phyloP scores from a whole-genome alignment of 192 early-diverging fungal species.

The Geranomyces michiganensis region DNA sequence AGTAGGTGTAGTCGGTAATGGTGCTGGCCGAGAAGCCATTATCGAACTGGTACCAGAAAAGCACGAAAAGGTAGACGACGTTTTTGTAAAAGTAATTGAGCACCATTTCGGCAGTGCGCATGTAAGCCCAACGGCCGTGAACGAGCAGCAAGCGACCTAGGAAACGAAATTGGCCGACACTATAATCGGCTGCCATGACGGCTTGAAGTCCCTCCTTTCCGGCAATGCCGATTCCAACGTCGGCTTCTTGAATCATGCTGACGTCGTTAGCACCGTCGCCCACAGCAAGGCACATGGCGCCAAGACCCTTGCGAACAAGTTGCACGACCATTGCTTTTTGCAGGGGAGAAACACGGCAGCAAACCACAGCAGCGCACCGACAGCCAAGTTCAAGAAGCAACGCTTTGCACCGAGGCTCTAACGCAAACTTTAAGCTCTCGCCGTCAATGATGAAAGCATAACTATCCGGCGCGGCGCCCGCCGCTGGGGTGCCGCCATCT shows the following conservation, averaged over 20 bases:
- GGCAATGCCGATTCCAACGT: conserved; percentile 65
- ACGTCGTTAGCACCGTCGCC: conserved; percentile 69
- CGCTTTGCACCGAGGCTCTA: conserved; percentile 64
- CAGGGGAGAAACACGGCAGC: conserved; percentile 89
- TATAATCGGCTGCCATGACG: conserved; percentile 92
- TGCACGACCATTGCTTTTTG: conserved; percentile 96
- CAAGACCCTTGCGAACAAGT: conserved; percentile 80
- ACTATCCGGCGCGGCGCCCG: neutral
- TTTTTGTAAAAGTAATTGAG: conserved; percentile 98
- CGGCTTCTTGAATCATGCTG: conserved; percentile 67
- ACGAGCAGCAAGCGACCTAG: conserved; percentile 84
- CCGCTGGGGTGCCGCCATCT: neutral
- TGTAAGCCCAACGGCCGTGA: conserved; percentile 91
- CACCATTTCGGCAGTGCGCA: conserved; percentile 86
- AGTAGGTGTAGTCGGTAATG: conserved; percentile 75
- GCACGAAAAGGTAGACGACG: conserved; percentile 87
- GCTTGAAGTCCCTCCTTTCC: conserved; percentile 80
- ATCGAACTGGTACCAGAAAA: conserved; percentile 95
- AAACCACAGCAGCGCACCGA: conserved; percentile 76
- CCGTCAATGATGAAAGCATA: conserved; percentile 62
- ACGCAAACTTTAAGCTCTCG: conserved; percentile 62
- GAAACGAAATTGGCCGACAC: conserved; percentile 90
- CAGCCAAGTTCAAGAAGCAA: conserved; percentile 60
- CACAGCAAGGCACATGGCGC: conserved; percentile 73
- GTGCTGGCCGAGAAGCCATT: conserved; percentile 65